Evolutionary conservation across 148 eudicot genomes (phyloP), one percentile per base, ranked within the genome.

Genomic region (Silene uniflora): DNA sequence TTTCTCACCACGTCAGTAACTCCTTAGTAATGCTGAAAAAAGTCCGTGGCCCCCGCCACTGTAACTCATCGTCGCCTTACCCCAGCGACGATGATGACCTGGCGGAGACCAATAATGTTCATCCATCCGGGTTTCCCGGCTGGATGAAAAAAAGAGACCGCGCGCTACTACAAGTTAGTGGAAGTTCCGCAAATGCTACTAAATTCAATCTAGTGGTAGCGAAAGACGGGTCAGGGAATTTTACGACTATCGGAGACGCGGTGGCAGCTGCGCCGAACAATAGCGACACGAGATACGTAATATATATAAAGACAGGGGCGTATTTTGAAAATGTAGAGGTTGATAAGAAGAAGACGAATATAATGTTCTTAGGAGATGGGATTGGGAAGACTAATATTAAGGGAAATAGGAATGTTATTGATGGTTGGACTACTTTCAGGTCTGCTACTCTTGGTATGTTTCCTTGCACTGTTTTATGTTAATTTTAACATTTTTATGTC

Each of bases 391-490:
- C 97, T 10, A 11, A 74, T 75, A 80, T 91, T 0, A 91, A 91
- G 79, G 97, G 87, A 0, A 88, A 91, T 27, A 81, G 91, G 74
- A 91, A 79, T 54, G 93, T 91, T 11, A 82, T 80, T 21, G 97
- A 91, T 82, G 97, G 97, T 0, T 91, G 87, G 87, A 89, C 97
- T 42, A 91, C 97, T 47, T 91, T 89, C 77, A 85, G 91, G 65
- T 91, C 97, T 54, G 77, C 89, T 55, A 90, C 93, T 6, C 85
- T 89, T 56, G 93, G 97, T 91, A 61, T 82, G 93, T 85, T 71
- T 13, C 17, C 13, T 49, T 49, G 17, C 55, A 19, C 54, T 39
- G 7, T 67, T 10, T 18, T 13, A 1, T 62, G 7, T n/a, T 17
- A 59, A 59, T 59, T 19, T 18, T 0, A 39, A 39, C 9, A 29